Evolutionary conservation across 176 grass and related monocot species (phyloP).

Genomic region (Zizania latifolia): DNA sequence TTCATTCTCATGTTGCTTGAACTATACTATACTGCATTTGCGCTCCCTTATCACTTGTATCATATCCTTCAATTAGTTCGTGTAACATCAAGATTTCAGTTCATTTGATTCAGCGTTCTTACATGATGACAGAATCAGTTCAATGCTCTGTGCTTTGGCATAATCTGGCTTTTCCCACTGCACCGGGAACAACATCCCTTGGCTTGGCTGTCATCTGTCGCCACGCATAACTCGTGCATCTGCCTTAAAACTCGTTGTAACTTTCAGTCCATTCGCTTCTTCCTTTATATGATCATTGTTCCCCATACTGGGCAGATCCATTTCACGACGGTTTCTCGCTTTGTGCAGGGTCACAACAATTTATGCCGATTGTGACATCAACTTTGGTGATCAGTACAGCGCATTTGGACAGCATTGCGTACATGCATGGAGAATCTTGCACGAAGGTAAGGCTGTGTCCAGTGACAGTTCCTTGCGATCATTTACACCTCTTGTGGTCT

Average conservation of each 20-base stretch:
- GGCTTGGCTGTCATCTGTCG: not conserved
- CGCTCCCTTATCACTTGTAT: not conserved
- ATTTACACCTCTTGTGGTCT: not conserved
- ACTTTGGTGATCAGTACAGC: not conserved
- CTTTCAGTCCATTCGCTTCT: not conserved
- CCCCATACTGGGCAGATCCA: not conserved
- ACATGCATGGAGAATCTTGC: not conserved
- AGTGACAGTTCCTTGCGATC: not conserved
- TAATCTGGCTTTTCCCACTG: slow-evolving; percentile 14
- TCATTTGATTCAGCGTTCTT: not conserved
- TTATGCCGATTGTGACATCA: slow-evolving; percentile 22
- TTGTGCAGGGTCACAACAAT: not conserved
- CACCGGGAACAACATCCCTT: not conserved
- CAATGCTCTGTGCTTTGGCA: slow-evolving; percentile 25
- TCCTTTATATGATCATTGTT: not conserved
- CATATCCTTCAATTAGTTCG: not conserved
- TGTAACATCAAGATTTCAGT: not conserved
- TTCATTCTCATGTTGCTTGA: not conserved
- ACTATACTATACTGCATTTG: not conserved
- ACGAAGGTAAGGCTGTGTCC: not conserved
- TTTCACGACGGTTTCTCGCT: not conserved
- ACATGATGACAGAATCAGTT: slow-evolving; percentile 29
- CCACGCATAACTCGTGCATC: slow-evolving; percentile 20
- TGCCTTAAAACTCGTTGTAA: not conserved
- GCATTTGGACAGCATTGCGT: not conserved